A percentile compares a stretch with the other conserved stretches of the same genome.
These are phyloP conservation scores for Fremontodendron californicum DNA, from an alignment of 345 rosid genomes.

Conservation along the genomic window DNA sequence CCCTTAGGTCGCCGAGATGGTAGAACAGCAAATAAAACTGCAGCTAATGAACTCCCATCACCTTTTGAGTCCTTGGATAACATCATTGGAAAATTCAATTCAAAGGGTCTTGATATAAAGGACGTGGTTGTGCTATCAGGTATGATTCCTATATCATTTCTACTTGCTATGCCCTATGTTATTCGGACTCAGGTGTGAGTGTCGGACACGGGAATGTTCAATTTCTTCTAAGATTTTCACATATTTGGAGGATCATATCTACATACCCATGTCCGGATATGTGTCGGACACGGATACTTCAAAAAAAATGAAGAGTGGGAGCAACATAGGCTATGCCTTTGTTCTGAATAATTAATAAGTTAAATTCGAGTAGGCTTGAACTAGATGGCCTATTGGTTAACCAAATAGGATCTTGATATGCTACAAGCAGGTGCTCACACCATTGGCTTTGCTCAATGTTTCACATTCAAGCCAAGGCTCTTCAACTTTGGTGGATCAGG, in stretches of 20 bases:
- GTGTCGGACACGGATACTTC: too few relatives aligned
- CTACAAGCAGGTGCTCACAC: slow-evolving; percentile 48
- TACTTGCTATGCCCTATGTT: not conserved
- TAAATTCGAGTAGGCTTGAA: not conserved
- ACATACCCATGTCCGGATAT: too few relatives aligned
- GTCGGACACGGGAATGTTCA: too few relatives aligned
- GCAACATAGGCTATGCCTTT: too few relatives aligned
- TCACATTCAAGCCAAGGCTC: slow-evolving; percentile 55
- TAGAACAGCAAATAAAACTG: slow-evolving; percentile 38
- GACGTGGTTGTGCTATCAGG: slow-evolving; percentile 72
- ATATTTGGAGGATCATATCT: too few relatives aligned
- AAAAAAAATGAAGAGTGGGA: too few relatives aligned
- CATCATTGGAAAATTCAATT: slow-evolving; percentile 52
- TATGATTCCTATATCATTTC: slow-evolving; percentile 6
- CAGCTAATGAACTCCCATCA: slow-evolving; percentile 51
- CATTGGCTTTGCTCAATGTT: slow-evolving; percentile 63
- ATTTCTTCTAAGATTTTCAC: too few relatives aligned
- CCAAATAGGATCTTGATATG: not conserved
- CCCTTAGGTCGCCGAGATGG: slow-evolving; percentile 66
- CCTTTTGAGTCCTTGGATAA: slow-evolving; percentile 52
- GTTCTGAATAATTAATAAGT: not conserved
- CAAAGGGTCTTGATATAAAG: slow-evolving; percentile 54
- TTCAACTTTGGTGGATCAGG: slow-evolving; percentile 53
- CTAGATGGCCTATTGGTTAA: not conserved
- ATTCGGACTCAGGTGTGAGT: too few relatives aligned